Evolutionary conservation across 345 rosid species (phyloP), one percentile per base, ranked within the genome.

Genomic region (Sisymbrium irio): DNA sequence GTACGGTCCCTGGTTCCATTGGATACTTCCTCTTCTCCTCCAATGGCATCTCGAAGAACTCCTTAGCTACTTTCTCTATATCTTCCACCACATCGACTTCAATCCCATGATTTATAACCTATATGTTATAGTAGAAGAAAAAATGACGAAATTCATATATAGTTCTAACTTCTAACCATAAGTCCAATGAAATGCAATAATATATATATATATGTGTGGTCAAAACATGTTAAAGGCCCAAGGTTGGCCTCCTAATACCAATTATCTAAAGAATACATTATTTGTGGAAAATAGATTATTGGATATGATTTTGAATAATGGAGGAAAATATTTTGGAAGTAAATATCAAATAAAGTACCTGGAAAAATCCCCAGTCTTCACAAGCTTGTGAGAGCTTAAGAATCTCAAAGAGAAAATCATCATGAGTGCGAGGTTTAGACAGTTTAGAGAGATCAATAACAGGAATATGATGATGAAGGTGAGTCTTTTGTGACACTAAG

Each of bases 291-390:
- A 12, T 39, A 13, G 42, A 27, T 39, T 18, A 41, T 33, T 20
- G 14, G 7, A 53, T 41, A 55, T 64, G 71, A 54, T 5, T 54
- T 73, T 19, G 56, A 50, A 32, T 10, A 10, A 50, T 22, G 22
- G 55, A 50, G 28, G n/a, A n/a, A 20, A 19, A 0, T 15, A 10
- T 20, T 6, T 18, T 32, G n/a, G 19, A 32, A 14, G 2, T 59
- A 51, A 46, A 17, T 37, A 11, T 19, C 35, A 45, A n/a, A n/a
- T 13, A 55, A 69, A 27, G 4, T 72, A 91, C 98, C 97, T 94
- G 97, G 61, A 94, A 94, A 77, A 94, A 91, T 30, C 98, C 96
- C 98, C 98, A 94, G 28, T 91, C 92, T 70, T 88, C 80, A 81
- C 95, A 88, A 68, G 98, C 98, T 71, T 80, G 82, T 19, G 79